These are phyloP conservation scores for Monosporascus ibericus DNA, from an alignment of 2,329 filamentous ascomycete species.

Conservation along the genomic window DNA sequence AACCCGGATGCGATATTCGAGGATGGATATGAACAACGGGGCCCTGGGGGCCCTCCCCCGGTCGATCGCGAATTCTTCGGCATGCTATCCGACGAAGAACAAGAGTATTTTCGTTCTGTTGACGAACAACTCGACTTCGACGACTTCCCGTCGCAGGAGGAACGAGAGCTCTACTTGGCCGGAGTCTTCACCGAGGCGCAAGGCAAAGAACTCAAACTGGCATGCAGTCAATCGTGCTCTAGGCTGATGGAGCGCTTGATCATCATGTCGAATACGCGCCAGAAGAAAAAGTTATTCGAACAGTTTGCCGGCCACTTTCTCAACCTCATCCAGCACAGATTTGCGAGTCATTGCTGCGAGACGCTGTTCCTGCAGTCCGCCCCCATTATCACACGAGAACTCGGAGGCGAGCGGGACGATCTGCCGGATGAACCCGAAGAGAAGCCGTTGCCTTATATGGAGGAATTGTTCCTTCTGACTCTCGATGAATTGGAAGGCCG, in stretches of 20 bases:
- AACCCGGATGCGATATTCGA: slow-evolving; percentile 14
- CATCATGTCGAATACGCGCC: slow-evolving; percentile 66
- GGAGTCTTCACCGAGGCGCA: slow-evolving; percentile 82
- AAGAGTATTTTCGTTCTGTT: slow-evolving; percentile 89
- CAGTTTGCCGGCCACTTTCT: slow-evolving; percentile 84
- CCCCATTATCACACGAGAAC: slow-evolving; percentile 69
- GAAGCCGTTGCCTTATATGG: slow-evolving; percentile 60
- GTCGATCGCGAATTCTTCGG: slow-evolving; percentile 78
- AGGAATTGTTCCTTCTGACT: slow-evolving; percentile 75
- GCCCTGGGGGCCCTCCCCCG: slow-evolving; percentile 7
- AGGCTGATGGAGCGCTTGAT: slow-evolving; percentile 89
- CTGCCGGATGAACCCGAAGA: slow-evolving; percentile 36
- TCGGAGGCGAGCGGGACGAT: slow-evolving; percentile 45
- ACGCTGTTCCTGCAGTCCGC: slow-evolving; percentile 82
- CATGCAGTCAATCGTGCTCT: slow-evolving; percentile 92
- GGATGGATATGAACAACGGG: slow-evolving; percentile 14
- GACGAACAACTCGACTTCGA: slow-evolving; percentile 88
- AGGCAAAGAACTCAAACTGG: slow-evolving; percentile 93
- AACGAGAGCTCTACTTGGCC: slow-evolving; percentile 64
- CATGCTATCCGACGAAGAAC: slow-evolving; percentile 85
- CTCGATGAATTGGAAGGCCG: slow-evolving; percentile 84
- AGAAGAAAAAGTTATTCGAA: slow-evolving; percentile 81
- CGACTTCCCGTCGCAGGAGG: slow-evolving; percentile 73
- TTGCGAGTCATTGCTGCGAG: slow-evolving; percentile 96
- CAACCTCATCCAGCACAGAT: slow-evolving; percentile 87